Conservation (phyloP, 495 filamentous ascomycete genomes). For the Beverwykella pulmonaria region DNA sequence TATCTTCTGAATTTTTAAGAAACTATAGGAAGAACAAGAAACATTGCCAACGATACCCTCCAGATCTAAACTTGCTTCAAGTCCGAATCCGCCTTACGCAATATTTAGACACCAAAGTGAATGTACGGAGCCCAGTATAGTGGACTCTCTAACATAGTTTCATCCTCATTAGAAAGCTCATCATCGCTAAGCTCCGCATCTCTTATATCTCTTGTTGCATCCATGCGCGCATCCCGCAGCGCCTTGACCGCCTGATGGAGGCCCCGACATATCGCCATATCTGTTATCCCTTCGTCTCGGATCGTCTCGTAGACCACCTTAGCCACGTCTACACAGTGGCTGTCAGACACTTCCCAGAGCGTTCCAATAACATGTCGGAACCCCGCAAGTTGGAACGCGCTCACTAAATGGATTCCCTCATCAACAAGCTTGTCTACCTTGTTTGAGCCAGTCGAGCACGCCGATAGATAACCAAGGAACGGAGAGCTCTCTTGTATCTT, state of each 20-base stretch:
- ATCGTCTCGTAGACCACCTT: conserved; percentile 2
- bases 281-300: neutral
- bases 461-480: conserved; percentile 43
- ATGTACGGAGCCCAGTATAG: conserved; percentile 24
- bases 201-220: too few species aligned
- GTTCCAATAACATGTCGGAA: too few species aligned
- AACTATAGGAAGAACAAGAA: too few species aligned
- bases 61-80: too few species aligned
- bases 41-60: too few species aligned
- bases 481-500: conserved; percentile 21
- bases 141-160: neutral
- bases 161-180: neutral
- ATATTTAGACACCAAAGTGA: conserved; percentile 23
- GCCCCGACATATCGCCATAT: neutral
- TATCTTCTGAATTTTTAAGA: too few species aligned
- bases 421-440: conserved; percentile 32
- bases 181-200: too few species aligned
- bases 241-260: neutral
- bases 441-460: conserved; percentile 32
- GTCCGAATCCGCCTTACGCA: too few species aligned
- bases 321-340: conserved; percentile 17
- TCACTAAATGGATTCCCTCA: conserved; percentile 45
- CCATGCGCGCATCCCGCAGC: too few species aligned
- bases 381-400: conserved; percentile 45
- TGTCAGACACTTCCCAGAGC: conserved; percentile 36